Evolutionary conservation across 169 alveolate genomes (phyloP).

Genomic region (Neospora caninum): DNA sequence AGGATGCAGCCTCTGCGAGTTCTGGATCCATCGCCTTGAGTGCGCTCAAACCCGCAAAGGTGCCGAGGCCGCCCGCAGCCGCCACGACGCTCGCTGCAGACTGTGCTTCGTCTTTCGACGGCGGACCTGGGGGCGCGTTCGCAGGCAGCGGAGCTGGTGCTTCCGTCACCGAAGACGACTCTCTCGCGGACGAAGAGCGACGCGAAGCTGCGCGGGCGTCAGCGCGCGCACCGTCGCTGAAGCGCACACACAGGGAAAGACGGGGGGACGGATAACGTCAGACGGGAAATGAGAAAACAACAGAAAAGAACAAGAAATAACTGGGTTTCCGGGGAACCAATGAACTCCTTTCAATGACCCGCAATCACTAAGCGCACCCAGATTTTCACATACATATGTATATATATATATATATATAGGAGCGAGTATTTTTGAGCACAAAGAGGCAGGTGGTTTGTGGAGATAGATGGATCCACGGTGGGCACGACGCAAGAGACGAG

Average conservation of each 20-base stretch:
- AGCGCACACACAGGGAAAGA: not conserved
- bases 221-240: not conserved
- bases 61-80: slow-evolving; percentile 45
- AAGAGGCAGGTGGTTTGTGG: too few relatives aligned
- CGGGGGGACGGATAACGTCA: not conserved
- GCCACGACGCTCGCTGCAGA: slow-evolving; percentile 7
- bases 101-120: not conserved
- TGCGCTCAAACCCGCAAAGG: not conserved
- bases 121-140: slow-evolving; percentile 27
- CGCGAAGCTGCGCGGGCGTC: not conserved
- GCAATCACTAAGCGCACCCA: not conserved
- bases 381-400: not conserved
- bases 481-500: too few relatives aligned
- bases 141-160: slow-evolving; percentile 12
- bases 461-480: too few relatives aligned
- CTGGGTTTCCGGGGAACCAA: not conserved
- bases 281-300: not conserved
- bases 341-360: not conserved
- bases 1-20: slow-evolving; percentile 46
- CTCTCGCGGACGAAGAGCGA: not conserved
- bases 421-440: too few relatives aligned
- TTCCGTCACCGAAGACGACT: not conserved
- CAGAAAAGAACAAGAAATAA: not conserved
- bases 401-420: not conserved
- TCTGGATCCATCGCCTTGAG: not conserved